A percentile compares a stretch with the other conserved stretches of the same genome.
These are phyloP conservation scores for Nematodospora valgi DNA, from an alignment of 805 yeast genomes.

Conservation along the genomic window DNA sequence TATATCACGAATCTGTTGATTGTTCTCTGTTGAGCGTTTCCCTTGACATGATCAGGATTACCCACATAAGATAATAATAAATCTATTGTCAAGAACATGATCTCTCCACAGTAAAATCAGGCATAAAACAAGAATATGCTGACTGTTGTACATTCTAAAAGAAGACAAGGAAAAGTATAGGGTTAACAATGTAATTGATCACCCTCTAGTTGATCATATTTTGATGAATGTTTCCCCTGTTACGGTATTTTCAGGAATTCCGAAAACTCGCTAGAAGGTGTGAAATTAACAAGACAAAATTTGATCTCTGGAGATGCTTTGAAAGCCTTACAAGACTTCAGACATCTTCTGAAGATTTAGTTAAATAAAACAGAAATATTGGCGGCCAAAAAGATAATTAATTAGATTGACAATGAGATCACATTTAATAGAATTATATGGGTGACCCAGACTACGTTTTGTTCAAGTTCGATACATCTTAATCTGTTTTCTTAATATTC, in stretches of 20 bases:
- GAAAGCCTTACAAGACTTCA: conserved; percentile 50
- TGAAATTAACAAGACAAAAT: conserved; percentile 63
- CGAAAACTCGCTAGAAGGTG: conserved; percentile 72
- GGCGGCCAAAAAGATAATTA: too few species aligned
- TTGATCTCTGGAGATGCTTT: conserved; percentile 68
- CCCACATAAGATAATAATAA: too few species aligned
- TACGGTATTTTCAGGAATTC: conserved; percentile 72
- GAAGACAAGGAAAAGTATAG: conserved; percentile 45
- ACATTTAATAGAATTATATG: too few species aligned
- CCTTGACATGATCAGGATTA: too few species aligned
- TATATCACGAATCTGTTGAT: too few species aligned
- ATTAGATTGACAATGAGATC: too few species aligned
- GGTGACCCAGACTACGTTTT: too few species aligned
- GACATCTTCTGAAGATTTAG: conserved; percentile 13
- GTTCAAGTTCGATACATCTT: too few species aligned
- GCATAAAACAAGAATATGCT: conserved; percentile 88
- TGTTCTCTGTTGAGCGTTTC: too few species aligned
- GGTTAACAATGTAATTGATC: conserved; percentile 33
- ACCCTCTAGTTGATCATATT: conserved; percentile 85
- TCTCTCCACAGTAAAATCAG: conserved; percentile 66
- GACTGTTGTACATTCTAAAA: conserved; percentile 42
- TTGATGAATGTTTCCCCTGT: conserved; percentile 84
- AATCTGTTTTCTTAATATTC: too few species aligned
- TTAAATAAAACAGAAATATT: conserved; percentile 2
- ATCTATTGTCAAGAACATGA: too few species aligned